Evolutionary conservation across 257 asterid genomes (phyloP).

Genomic region (Ocimum tenuiflorum): DNA sequence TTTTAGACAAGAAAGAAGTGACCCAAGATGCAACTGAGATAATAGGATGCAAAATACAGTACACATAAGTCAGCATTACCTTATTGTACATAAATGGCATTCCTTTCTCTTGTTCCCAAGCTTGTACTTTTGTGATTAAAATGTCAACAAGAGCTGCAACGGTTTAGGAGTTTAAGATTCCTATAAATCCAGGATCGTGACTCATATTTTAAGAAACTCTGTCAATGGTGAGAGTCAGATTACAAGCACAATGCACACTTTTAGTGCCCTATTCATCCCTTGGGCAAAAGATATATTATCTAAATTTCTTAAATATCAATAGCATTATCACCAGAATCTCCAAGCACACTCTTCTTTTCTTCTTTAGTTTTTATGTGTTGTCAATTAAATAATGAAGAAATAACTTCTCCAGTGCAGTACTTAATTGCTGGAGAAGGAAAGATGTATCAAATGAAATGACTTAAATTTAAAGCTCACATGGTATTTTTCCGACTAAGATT

Average conservation of each 20-base stretch:
- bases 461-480: slow-evolving; percentile 41
- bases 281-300: background rate
- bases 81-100: slow-evolving; percentile 54
- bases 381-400: background rate
- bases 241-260: background rate
- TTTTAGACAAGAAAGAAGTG: background rate
- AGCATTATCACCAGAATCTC: background rate
- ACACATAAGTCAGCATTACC: slow-evolving; percentile 24
- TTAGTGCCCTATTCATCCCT: background rate
- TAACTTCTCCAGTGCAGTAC: background rate
- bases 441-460: background rate
- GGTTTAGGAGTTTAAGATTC: slow-evolving; percentile 10
- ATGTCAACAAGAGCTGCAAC: slow-evolving; percentile 62
- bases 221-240: background rate
- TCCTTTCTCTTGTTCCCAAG: slow-evolving; percentile 72
- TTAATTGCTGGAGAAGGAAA: slow-evolving; percentile 6
- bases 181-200: background rate
- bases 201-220: background rate
- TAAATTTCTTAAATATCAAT: background rate
- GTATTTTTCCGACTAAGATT: slow-evolving; percentile 52
- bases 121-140: slow-evolving; percentile 48
- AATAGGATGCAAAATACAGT: background rate
- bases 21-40: slow-evolving; percentile 7
- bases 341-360: background rate
- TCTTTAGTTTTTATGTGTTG: too few species aligned